A percentile compares a stretch with the other conserved stretches of the same genome.
phyloP scores from a whole-genome alignment of 1,284 basidiomycete species.

The Cutaneotrichosporon cavernicola region DNA sequence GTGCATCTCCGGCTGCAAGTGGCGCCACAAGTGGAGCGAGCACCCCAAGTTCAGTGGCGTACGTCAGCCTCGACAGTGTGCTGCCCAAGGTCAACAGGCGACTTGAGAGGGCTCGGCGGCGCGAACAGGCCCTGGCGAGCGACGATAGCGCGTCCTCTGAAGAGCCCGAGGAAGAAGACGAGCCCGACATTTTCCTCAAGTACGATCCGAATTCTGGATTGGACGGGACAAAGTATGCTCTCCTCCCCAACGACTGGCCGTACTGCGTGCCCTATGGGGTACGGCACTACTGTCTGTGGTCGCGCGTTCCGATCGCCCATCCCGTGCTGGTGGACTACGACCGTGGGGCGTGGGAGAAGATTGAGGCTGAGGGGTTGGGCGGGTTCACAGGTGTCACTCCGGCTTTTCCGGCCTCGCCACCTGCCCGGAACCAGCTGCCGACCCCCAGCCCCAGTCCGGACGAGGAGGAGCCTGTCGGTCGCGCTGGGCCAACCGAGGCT shows the following conservation, averaged over 20 bases:
- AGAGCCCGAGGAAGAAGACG: slow-evolving; percentile 24
- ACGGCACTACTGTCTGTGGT: slow-evolving; percentile 50
- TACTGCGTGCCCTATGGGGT: slow-evolving; percentile 50
- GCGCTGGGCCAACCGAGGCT: slow-evolving; percentile 7
- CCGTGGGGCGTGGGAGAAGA: slow-evolving; percentile 37
- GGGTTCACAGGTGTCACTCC: slow-evolving; percentile 49
- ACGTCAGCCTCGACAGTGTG: slow-evolving; percentile 22
- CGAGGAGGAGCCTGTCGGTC: slow-evolving; percentile 9
- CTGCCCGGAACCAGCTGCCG: background rate
- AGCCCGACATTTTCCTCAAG: slow-evolving; percentile 34
- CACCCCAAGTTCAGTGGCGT: slow-evolving; percentile 22
- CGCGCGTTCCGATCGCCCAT: slow-evolving; percentile 49
- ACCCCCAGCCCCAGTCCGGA: background rate
- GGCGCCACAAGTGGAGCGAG: slow-evolving; percentile 21
- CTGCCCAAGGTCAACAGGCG: slow-evolving; percentile 14
- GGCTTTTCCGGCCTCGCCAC: slow-evolving; percentile 1
- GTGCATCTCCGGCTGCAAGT: slow-evolving; percentile 1
- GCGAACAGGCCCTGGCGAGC: background rate
- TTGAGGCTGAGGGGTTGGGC: slow-evolving; percentile 43
- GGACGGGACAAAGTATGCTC: slow-evolving; percentile 42
- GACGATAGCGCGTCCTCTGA: background rate
- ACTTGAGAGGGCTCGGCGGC: slow-evolving; percentile 4
- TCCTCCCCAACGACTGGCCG: slow-evolving; percentile 53
- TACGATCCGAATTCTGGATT: slow-evolving; percentile 33
- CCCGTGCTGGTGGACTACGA: slow-evolving; percentile 43